A percentile compares a stretch with the other conserved stretches of the same genome.
phyloP scores from a whole-genome alignment of 1,284 basidiomycete species.

The Tremellales sp. region DNA sequence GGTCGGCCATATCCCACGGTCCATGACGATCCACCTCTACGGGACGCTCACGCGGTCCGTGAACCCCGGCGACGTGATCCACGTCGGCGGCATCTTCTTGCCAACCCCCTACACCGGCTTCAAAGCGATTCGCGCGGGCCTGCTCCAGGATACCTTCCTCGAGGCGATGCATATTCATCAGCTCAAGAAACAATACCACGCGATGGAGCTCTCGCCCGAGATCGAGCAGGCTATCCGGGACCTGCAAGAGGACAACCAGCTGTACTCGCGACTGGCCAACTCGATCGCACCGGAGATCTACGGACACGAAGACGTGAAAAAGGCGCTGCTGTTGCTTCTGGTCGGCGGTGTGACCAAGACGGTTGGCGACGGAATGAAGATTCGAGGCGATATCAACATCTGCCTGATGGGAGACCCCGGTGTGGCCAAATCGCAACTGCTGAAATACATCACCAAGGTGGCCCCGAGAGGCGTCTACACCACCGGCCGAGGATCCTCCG shows the following conservation, averaged over 20 bases:
- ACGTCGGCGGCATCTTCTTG: slow-evolving; percentile 83
- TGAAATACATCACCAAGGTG: slow-evolving; percentile 98
- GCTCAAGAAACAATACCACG: slow-evolving; percentile 94
- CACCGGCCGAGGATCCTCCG: slow-evolving; percentile 95
- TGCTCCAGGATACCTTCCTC: slow-evolving; percentile 95
- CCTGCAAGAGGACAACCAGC: slow-evolving; percentile 67
- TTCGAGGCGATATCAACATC: slow-evolving; percentile 94
- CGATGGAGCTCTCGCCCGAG: slow-evolving; percentile 87
- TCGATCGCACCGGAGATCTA: slow-evolving; percentile 97
- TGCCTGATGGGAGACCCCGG: slow-evolving; percentile 99
- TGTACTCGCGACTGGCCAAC: slow-evolving; percentile 64
- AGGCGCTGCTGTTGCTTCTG: slow-evolving; percentile 87
- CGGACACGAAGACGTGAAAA: slow-evolving; percentile 96
- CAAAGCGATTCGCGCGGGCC: slow-evolving; percentile 84
- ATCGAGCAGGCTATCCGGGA: slow-evolving; percentile 68
- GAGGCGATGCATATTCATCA: slow-evolving; percentile 89
- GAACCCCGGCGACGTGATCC: slow-evolving; percentile 94
- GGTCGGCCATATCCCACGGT: slow-evolving; percentile 96
- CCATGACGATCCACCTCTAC: slow-evolving; percentile 93
- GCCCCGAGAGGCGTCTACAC: slow-evolving; percentile 98
- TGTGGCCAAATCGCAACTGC: slow-evolving; percentile 96
- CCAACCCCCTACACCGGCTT: slow-evolving; percentile 87
- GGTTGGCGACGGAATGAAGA: slow-evolving; percentile 97
- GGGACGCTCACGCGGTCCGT: slow-evolving; percentile 84
- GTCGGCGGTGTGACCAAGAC: slow-evolving; percentile 94